A percentile compares a stretch with the other conserved stretches of the same genome.
These are phyloP conservation scores for Termitomyces sp. DNA, from an alignment of 768 basidiomycete species.

Conservation along the genomic window DNA sequence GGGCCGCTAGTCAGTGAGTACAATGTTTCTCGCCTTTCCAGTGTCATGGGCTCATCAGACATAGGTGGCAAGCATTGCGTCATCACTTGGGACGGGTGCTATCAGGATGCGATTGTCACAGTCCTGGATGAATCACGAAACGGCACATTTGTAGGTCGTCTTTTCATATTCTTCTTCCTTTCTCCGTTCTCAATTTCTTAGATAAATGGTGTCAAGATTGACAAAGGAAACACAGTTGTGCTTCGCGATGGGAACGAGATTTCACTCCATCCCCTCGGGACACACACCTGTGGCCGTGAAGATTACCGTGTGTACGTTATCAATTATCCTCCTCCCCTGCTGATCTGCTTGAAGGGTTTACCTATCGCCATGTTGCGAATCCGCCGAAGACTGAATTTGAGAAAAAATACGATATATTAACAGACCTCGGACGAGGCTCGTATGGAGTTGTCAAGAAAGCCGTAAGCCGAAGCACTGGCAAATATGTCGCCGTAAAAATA, in stretches of 20 bases:
- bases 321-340: background rate
- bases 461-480: slow-evolving; percentile 60
- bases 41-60: background rate
- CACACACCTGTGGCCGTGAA: slow-evolving; percentile 39
- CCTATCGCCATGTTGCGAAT: slow-evolving; percentile 59
- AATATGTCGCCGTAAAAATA: slow-evolving; percentile 85
- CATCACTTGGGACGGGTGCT: slow-evolving; percentile 54
- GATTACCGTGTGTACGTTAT: slow-evolving; percentile 58
- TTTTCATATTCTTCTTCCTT: background rate
- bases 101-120: slow-evolving; percentile 34
- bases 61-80: slow-evolving; percentile 52
- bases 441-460: slow-evolving; percentile 90
- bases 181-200: background rate
- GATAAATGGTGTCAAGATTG: slow-evolving; percentile 63
- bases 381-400: slow-evolving; percentile 48
- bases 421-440: slow-evolving; percentile 81
- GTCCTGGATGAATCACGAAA: slow-evolving; percentile 61
- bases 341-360: slow-evolving; percentile 43
- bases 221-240: slow-evolving; percentile 20
- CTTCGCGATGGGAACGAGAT: slow-evolving; percentile 81
- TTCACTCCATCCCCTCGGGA: slow-evolving; percentile 62
- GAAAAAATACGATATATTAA: slow-evolving; percentile 56
- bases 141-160: slow-evolving; percentile 57
- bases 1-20: slow-evolving; percentile 70
- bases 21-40: background rate